Evolutionary conservation across 805 yeast species (phyloP), one percentile per base, ranked within the genome.

Genomic region (Osmozyma mogii): DNA sequence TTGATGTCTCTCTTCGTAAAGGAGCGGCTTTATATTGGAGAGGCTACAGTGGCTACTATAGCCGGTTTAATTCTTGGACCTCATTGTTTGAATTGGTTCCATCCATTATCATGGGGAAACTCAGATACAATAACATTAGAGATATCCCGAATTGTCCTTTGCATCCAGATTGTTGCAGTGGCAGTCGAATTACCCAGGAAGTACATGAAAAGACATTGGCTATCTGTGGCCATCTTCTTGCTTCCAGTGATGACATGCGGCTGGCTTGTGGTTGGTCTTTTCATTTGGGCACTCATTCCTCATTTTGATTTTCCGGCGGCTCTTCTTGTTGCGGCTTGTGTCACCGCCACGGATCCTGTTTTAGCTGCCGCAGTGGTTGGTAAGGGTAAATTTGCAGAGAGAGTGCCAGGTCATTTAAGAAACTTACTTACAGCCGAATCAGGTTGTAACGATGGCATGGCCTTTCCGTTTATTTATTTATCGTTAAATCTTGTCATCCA

Each of bases 301-400:
- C 72, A 77, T 6, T 63, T 87, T 34, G 61, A 70, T 32, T 84
- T 87, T 60, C 54, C 82, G 13, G 83, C 77, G 28, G 78, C 84
- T 3, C 65, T 87, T 20, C 65, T 79, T 27, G 75, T 87, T 1
- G 72, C 88, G 18, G 95, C 94, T 2, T 85, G 95, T 52, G 77
- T 87, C 26, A 88, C 96, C 0, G 96, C 96, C 2, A 88, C 96
- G 0, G 96, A 87, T 57, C 96, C 96, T 5, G 92, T 87, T 24
- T 66, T 87, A 47, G 95, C 96, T 2, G 92, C 95, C 11, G 95
- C 96, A 3, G 95, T 87, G 22, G 95, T 87, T 8, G 95, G 95
- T 53, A 87, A 83, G 45, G 95, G 95, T 41, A 83, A 84, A 50
- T 87, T 87, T 52, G 95, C 95, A 9, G 74, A 73, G 47, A 71